Percentiles rank a stretch among this genome's conserved stretches.
Evolutionary conservation across 371 early-diverging fungal species (phyloP).

Genomic region (Mucor racemosus): DNA sequence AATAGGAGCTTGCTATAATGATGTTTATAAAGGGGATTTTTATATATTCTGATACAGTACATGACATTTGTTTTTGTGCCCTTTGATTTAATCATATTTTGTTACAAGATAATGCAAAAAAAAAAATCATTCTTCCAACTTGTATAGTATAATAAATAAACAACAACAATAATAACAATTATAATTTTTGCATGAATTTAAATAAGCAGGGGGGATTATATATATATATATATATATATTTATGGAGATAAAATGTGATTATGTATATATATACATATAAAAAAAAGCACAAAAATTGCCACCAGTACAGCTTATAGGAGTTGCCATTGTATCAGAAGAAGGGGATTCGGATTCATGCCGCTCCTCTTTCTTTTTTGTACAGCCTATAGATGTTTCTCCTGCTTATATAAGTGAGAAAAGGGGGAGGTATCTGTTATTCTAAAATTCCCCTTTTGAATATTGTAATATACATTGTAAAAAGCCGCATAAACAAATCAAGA

Average conservation of each 20-base stretch:
- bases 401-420: background rate
- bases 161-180: slow-evolving; percentile 3
- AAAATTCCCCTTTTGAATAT: slow-evolving; percentile 3
- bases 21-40: background rate
- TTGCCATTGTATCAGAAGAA: background rate
- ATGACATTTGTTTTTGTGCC: background rate
- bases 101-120: background rate
- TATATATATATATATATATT: background rate
- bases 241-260: slow-evolving; percentile 3
- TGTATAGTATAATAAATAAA: background rate
- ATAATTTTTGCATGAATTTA: slow-evolving; percentile 22
- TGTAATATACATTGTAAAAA: background rate
- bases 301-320: slow-evolving; percentile 1
- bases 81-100: background rate
- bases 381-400: background rate
- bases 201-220: slow-evolving; percentile 17
- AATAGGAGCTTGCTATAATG: background rate
- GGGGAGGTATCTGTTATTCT: background rate
- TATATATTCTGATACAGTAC: background rate
- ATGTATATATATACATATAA: background rate
- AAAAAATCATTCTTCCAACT: background rate
- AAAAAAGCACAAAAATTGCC: background rate
- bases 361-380: background rate
- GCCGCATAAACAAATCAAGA: background rate
- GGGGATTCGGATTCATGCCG: slow-evolving; percentile 10